phyloP scores from a whole-genome alignment of 169 alveolate genomes.

The Toxoplasma gondii region DNA sequence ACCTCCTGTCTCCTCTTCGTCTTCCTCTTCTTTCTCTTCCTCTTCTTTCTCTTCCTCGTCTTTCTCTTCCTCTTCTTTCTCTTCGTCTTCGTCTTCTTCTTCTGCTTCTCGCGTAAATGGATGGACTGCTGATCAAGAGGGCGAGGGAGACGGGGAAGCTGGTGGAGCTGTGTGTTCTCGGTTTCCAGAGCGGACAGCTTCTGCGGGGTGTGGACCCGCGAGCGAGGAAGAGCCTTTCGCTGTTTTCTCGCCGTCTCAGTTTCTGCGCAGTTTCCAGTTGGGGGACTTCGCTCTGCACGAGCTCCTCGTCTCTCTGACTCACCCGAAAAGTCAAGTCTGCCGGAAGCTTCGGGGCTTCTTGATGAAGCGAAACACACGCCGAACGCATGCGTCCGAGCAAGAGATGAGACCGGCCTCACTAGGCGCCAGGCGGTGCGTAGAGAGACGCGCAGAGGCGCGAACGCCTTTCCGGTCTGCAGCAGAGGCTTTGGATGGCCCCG shows the following conservation, averaged over 20 bases:
- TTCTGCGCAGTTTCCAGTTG: constrained; percentile 48
- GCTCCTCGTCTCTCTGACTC: constrained; percentile 43
- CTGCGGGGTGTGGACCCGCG: background rate
- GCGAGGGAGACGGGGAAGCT: background rate
- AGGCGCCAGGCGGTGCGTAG: background rate
- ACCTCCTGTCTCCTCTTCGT: background rate
- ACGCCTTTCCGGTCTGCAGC: background rate
- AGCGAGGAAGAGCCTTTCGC: background rate
- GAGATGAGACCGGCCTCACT: background rate
- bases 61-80: background rate
- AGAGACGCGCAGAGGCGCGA: background rate
- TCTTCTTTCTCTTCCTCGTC: background rate
- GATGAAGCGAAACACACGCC: background rate
- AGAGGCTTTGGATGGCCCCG: background rate
- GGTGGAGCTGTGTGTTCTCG: background rate
- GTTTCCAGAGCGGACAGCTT: background rate
- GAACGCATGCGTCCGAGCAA: background rate
- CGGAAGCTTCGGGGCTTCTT: constrained; percentile 42
- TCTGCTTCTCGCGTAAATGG: background rate
- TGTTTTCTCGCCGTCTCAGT: constrained; percentile 29
- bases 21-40: background rate
- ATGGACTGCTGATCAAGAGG: background rate
- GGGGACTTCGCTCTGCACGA: constrained; percentile 47
- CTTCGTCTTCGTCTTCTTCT: background rate
- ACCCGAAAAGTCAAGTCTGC: constrained; percentile 30